Conservation (phyloP, 306 rosid species). For the Herpetospermum pedunculosum region DNA sequence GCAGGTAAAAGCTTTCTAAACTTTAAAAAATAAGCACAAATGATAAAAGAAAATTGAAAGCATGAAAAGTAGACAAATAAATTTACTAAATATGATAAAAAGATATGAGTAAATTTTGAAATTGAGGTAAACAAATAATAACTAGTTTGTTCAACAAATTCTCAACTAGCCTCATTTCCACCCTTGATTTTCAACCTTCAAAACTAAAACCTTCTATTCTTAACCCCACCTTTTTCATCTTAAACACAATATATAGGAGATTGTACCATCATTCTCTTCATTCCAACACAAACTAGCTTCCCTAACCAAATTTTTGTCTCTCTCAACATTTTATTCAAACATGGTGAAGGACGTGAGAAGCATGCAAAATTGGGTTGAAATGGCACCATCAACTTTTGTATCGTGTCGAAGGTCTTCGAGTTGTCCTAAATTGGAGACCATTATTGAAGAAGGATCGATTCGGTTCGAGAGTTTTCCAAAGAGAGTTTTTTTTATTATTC, state of each 20-base stretch:
- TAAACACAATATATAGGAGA: neutral
- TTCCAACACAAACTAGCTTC: neutral
- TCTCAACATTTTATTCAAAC: neutral
- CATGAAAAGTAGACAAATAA: neutral
- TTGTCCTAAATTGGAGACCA: conserved; percentile 44
- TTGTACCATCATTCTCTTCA: neutral
- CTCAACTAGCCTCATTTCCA: neutral
- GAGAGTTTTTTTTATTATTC: neutral
- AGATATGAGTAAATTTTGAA: neutral
- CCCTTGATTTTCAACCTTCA: neutral
- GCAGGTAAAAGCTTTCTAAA: no score
- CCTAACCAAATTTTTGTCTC: neutral
- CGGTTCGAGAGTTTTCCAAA: neutral
- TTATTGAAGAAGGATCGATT: conserved; percentile 37
- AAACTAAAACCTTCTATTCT: neutral
- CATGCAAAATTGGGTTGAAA: conserved; percentile 34
- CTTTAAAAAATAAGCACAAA: no score
- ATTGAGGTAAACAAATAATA: neutral
- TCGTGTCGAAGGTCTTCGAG: conserved; percentile 14
- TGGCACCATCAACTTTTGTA: conserved; percentile 40
- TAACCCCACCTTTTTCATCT: neutral
- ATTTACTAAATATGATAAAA: neutral
- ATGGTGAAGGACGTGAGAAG: conserved; percentile 33
- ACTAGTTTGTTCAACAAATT: neutral
- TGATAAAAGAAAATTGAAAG: no score